Evolutionary conservation across 495 filamentous ascomycete species (phyloP), one percentile per base, ranked within the genome.

Genomic region (Aspergillus asperescens): DNA sequence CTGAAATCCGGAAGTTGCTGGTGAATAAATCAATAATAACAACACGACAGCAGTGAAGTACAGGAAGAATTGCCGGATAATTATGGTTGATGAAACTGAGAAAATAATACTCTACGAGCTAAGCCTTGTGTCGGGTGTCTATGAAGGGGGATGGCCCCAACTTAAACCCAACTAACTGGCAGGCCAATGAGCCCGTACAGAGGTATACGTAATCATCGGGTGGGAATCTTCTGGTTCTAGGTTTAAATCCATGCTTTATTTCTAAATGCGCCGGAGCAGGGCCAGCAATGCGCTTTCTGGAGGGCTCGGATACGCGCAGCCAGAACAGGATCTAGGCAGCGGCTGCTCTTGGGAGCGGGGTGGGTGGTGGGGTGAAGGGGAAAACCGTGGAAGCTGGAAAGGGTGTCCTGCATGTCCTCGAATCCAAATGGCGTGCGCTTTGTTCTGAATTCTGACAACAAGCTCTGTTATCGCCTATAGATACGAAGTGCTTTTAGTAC

Each of bases 351-450:
- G 39, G 39, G 39, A 25, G 39, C 39, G 39, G 39, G 39, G 39
- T n/a, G n/a, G 32, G 32, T 47, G 44, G 44, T 29, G 44, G 44
- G 44, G 44, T 35, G 44, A 35, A 24, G 19, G 18, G 44, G 28
- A 19, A 32, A 27, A 44, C 24, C n/a, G 12, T 46, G 27, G 18
- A 34, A 23, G 19, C 18, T 47, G 13, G n/a, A n/a, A n/a, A n/a
- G n/a, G n/a, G n/a, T n/a, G n/a, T n/a, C n/a, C n/a, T n/a, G 13
- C 32, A n/a, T 35, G 16, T 35, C 32, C 5, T 35, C 32, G 32
- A 35, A n/a, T 35, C 32, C 32, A 35, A n/a, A 35, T 35, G 32
- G 32, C 32, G 32, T 15, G 32, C 13, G 4, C 12, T 31, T 35
- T 35, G 32, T 35, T 35, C 32, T 4, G n/a, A n/a, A n/a, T 35